Percentiles rank a stretch among this genome's conserved stretches.
Conservation (phyloP, 2,329 filamentous ascomycete genomes). For the Aspergillus proliferans region DNA sequence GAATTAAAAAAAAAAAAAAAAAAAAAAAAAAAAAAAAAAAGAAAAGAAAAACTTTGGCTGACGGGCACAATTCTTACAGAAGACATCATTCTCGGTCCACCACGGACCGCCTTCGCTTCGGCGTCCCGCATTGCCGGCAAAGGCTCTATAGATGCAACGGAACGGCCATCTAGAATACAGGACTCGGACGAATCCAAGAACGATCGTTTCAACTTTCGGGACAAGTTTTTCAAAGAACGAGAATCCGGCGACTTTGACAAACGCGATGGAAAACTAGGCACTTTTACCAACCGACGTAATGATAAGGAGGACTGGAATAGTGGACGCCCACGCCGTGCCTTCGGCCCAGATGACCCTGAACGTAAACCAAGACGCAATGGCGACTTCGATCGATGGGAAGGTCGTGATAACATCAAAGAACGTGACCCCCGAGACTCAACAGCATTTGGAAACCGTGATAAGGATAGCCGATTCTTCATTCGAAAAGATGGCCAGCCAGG, state of each 20-base stretch:
- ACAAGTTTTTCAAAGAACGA: conserved; percentile 37
- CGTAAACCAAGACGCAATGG: conserved; percentile 37
- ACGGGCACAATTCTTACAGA: conserved; percentile 49
- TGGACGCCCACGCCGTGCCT: conserved; percentile 33
- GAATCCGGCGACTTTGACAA: conserved; percentile 30
- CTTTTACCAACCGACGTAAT: conserved; percentile 30
- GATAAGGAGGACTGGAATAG: conserved; percentile 40
- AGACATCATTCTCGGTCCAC: conserved; percentile 79
- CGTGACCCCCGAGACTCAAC: conserved; percentile 51
- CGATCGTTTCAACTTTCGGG: conserved; percentile 58
- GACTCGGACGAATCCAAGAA: conserved; percentile 52
- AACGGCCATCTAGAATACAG: conserved; percentile 43
- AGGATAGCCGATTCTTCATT: conserved; percentile 49
- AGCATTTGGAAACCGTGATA: conserved; percentile 47
- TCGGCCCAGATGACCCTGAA: conserved; percentile 38
- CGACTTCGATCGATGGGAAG: conserved; percentile 38
- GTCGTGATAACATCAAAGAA: conserved; percentile 44
- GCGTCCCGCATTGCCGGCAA: conserved; percentile 53
- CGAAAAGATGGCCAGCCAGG: conserved; percentile 55
- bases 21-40: background rate
- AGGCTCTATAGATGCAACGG: conserved; percentile 38
- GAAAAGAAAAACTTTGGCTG: conserved; percentile 7
- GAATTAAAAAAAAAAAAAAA: background rate
- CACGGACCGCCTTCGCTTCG: conserved; percentile 75
- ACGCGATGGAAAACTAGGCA: conserved; percentile 29